Conservation (phyloP, 345 rosid species). For the Ceriops tagal region DNA sequence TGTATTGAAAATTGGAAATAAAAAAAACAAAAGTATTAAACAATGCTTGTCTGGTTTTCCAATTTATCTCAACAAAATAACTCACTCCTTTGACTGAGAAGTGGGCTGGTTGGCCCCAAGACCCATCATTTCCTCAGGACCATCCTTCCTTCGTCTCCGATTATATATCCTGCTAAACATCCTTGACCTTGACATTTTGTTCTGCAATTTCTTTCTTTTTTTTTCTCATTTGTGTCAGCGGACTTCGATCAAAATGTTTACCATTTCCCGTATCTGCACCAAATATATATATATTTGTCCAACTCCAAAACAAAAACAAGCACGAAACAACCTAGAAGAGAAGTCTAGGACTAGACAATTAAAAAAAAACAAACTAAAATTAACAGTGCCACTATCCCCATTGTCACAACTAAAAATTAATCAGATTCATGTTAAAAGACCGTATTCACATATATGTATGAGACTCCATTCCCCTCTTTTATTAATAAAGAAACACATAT, state of each 20-base stretch:
- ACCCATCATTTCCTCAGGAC: background rate
- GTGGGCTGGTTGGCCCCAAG: background rate
- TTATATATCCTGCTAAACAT: background rate
- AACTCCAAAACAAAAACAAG: background rate
- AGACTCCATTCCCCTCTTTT: background rate
- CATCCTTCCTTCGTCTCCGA: background rate
- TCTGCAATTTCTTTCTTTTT: background rate
- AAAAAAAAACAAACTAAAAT: background rate
- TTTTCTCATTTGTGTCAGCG: too few species aligned
- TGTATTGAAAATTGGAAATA: background rate
- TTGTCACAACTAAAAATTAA: background rate
- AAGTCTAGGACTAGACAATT: background rate
- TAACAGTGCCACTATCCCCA: background rate
- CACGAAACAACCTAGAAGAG: background rate
- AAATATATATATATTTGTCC: background rate
- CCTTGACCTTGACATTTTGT: conserved; percentile 10
- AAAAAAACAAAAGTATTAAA: background rate
- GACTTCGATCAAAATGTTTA: background rate
- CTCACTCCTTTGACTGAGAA: background rate
- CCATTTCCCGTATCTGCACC: background rate
- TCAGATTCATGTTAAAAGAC: background rate
- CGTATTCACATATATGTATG: background rate
- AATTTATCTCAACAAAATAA: too few species aligned
- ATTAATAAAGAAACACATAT: background rate
- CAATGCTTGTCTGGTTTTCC: background rate